phyloP scores from a whole-genome alignment of 192 early-diverging fungal species.

The Coemansia sp. region DNA sequence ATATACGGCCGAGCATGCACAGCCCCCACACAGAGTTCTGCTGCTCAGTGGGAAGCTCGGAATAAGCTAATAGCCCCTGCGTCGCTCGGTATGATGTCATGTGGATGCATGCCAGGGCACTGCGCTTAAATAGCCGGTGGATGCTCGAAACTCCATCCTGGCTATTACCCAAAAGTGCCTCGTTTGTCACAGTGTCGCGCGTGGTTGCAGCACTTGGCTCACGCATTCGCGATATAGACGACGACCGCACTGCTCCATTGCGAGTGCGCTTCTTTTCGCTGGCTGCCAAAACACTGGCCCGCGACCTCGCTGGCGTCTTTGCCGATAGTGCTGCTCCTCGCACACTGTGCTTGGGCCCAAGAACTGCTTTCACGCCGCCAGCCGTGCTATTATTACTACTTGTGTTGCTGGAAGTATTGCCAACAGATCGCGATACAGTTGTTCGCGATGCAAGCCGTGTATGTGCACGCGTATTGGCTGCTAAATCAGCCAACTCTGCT shows the following conservation, averaged over 20 bases:
- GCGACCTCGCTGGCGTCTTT: conserved; percentile 24
- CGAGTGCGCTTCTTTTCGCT: conserved; percentile 53
- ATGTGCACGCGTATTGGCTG: conserved; percentile 11
- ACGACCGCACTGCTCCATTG: conserved; percentile 29
- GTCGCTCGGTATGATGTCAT: conserved; percentile 21
- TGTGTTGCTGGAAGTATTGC: neutral
- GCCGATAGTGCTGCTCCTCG: conserved; percentile 4
- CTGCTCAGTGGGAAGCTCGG: conserved; percentile 26
- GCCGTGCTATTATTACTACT: neutral
- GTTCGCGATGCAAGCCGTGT: conserved; percentile 17
- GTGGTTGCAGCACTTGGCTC: neutral
- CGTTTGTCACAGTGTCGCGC: neutral
- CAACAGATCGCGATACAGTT: neutral
- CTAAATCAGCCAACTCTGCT: conserved; percentile 1
- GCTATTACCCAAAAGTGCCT: too few species aligned
- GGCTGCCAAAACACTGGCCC: conserved; percentile 8
- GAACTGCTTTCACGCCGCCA: neutral
- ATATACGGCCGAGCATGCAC: conserved; percentile 54
- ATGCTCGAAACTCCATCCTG: neutral
- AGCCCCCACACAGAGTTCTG: conserved; percentile 44
- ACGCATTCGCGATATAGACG: conserved; percentile 2
- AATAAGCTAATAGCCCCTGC: conserved; percentile 22
- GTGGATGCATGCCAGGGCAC: conserved; percentile 13
- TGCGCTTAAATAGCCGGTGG: conserved; percentile 15
- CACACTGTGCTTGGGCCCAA: neutral